A percentile compares a stretch with the other conserved stretches of the same genome.
These are phyloP conservation scores for Dactylorhiza incarnata DNA, from an alignment of 106 monocot species.

Conservation along the genomic window DNA sequence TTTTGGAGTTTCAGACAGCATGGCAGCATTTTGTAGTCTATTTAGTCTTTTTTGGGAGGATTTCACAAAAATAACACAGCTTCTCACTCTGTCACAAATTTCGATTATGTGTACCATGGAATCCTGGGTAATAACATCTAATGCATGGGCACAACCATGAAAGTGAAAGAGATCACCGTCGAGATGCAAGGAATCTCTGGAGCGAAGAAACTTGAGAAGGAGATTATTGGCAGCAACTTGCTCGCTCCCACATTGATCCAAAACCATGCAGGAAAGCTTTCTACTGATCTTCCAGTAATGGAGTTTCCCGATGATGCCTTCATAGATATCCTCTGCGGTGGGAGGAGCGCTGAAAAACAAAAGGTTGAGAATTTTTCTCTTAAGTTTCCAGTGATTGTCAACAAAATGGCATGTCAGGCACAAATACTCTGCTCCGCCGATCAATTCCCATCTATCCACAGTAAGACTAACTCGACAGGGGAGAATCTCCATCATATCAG, in stretches of 20 bases:
- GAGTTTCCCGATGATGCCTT: slow-evolving; percentile 42
- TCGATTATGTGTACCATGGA: slow-evolving; percentile 29
- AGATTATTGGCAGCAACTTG: slow-evolving; percentile 39
- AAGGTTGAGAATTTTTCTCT: slow-evolving; percentile 57
- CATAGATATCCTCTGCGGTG: slow-evolving; percentile 29
- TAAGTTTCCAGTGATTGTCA: slow-evolving; percentile 66
- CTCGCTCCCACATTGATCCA: slow-evolving; percentile 32
- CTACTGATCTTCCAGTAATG: slow-evolving; percentile 51
- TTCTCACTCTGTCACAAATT: slow-evolving; percentile 34
- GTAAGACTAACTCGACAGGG: slow-evolving; percentile 46
- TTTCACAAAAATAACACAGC: slow-evolving; percentile 48
- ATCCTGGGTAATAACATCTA: slow-evolving; percentile 52
- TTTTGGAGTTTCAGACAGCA: slow-evolving; percentile 24
- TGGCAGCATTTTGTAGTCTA: slow-evolving; percentile 42
- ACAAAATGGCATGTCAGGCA: slow-evolving; percentile 69
- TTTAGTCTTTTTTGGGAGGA: slow-evolving; percentile 40
- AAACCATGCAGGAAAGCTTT: slow-evolving; percentile 39
- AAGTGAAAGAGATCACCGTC: slow-evolving; percentile 60
- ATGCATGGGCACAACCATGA: slow-evolving; percentile 38
- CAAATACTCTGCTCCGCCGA: slow-evolving; percentile 27
- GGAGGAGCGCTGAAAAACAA: slow-evolving; percentile 34
- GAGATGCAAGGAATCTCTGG: slow-evolving; percentile 29
- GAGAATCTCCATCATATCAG: slow-evolving; percentile 40
- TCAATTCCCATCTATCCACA: slow-evolving; percentile 49
- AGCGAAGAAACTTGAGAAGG: slow-evolving; percentile 23